Percentiles rank a stretch among this genome's conserved stretches.
These are phyloP conservation scores for Plasmopara muralis DNA, from an alignment of 352 stramenopile genomes.

Conservation along the genomic window DNA sequence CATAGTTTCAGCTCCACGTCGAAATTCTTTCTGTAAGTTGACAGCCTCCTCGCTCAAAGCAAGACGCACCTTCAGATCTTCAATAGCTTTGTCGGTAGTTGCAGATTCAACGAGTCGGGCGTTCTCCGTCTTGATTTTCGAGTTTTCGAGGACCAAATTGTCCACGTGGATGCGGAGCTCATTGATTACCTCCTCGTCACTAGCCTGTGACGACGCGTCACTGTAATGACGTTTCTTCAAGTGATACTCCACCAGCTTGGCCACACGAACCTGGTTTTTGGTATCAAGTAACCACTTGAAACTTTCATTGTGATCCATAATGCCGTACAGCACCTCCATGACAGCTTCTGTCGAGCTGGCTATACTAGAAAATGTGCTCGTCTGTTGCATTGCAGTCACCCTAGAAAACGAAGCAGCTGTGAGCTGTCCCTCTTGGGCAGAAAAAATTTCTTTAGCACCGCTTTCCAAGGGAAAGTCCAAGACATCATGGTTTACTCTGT, in stretches of 20 bases:
- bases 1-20: conserved; percentile 40
- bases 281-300: conserved; percentile 53
- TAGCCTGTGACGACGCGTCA: conserved; percentile 11
- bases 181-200: conserved; percentile 29
- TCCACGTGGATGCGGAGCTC: conserved; percentile 55
- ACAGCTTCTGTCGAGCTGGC: conserved; percentile 40
- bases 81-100: conserved; percentile 23
- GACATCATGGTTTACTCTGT: conserved; percentile 6
- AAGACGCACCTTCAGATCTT: conserved; percentile 33
- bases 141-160: conserved; percentile 49
- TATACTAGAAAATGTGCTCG: not conserved
- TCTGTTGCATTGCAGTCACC: conserved; percentile 1
- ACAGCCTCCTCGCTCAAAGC: conserved; percentile 30
- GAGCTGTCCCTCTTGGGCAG: conserved; percentile 23
- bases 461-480: conserved; percentile 17
- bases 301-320: conserved; percentile 53
- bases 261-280: conserved; percentile 38
- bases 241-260: conserved; percentile 45
- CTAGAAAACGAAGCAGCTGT: conserved; percentile 13
- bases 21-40: conserved; percentile 36
- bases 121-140: conserved; percentile 57
- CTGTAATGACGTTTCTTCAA: conserved; percentile 26
- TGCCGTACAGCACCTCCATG: conserved; percentile 54
- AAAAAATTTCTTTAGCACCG: conserved; percentile 22
- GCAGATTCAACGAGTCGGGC: conserved; percentile 23